Percentiles rank a stretch among this genome's conserved stretches.
Evolutionary conservation across 768 basidiomycete genomes (phyloP).

Genomic region (Xerocomus potaroensis): DNA sequence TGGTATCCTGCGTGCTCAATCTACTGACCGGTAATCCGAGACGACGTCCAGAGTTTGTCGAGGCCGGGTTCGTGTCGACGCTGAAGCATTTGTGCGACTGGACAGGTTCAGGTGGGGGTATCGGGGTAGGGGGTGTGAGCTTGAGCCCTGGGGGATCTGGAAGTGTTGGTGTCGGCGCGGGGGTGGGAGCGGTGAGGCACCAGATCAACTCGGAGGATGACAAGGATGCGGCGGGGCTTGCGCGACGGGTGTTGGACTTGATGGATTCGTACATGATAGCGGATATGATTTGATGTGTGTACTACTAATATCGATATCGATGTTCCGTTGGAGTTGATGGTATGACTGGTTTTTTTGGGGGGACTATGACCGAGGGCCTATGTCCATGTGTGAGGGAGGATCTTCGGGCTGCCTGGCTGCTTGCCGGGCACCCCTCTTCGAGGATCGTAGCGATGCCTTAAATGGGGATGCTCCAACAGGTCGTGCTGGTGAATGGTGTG

Average conservation of each 20-base stretch:
- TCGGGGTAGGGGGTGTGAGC: conserved; percentile 23
- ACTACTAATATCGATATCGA: too few species aligned
- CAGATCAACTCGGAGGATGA: conserved; percentile 53
- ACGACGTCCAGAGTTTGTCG: conserved; percentile 37
- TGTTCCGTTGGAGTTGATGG: too few species aligned
- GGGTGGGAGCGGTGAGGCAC: conserved; percentile 15
- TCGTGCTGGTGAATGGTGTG: too few species aligned
- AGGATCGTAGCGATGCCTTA: too few species aligned
- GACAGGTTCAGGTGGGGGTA: conserved; percentile 17
- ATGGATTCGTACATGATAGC: conserved; percentile 33
- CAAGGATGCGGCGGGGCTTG: conserved; percentile 52
- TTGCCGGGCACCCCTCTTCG: too few species aligned
- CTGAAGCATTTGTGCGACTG: conserved; percentile 42
- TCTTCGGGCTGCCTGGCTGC: too few species aligned
- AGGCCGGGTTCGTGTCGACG: conserved; percentile 43
- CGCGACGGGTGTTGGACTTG: conserved; percentile 52
- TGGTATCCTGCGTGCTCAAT: conserved; percentile 55
- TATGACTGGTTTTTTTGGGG: too few species aligned
- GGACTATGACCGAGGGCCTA: too few species aligned
- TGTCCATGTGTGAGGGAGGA: too few species aligned
- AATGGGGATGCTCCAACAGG: too few species aligned
- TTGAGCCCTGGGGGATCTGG: conserved; percentile 29
- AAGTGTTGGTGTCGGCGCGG: neutral
- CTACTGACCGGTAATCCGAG: conserved; percentile 43
- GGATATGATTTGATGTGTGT: conserved; percentile 17